Conservation (phyloP, 106 monocot species). For the Platanthera zijinensis region DNA sequence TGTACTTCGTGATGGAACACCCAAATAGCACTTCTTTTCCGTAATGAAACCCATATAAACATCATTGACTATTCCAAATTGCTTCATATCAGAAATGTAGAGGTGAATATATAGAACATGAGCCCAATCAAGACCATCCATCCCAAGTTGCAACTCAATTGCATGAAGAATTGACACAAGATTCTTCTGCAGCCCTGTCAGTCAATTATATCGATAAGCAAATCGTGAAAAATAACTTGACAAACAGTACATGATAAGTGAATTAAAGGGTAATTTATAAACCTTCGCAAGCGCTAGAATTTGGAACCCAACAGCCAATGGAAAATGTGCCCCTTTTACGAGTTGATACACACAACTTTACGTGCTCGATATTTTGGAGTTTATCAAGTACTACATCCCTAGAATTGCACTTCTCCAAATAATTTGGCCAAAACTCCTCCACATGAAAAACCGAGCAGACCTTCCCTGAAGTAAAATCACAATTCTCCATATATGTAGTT, state of each 20-base stretch:
- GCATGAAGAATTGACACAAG: slow-evolving; percentile 36
- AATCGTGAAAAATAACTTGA: neutral
- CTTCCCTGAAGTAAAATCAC: slow-evolving; percentile 12
- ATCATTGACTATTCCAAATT: slow-evolving; percentile 78
- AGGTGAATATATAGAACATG: slow-evolving; percentile 91
- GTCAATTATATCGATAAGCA: neutral
- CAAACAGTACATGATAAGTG: neutral
- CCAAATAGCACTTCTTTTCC: slow-evolving; percentile 64
- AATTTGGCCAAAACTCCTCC: slow-evolving; percentile 19
- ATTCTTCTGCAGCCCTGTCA: slow-evolving; percentile 55
- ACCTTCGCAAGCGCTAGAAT: slow-evolving; percentile 42
- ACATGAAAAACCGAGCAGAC: slow-evolving; percentile 31
- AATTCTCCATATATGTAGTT: slow-evolving; percentile 5
- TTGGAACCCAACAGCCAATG: slow-evolving; percentile 65
- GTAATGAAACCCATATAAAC: slow-evolving; percentile 77
- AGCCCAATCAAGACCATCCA: slow-evolving; percentile 61
- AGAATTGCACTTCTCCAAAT: slow-evolving; percentile 19
- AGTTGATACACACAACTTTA: slow-evolving; percentile 49
- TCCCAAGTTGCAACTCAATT: slow-evolving; percentile 49
- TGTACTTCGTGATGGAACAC: slow-evolving; percentile 93
- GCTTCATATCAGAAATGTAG: slow-evolving; percentile 80
- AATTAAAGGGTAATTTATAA: neutral
- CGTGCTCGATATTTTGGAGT: slow-evolving; percentile 4
- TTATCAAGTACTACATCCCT: slow-evolving; percentile 9
- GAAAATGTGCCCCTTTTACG: slow-evolving; percentile 44